Conservation (phyloP, 2,329 filamentous ascomycete species). For the Amauroascus verrucosus region DNA sequence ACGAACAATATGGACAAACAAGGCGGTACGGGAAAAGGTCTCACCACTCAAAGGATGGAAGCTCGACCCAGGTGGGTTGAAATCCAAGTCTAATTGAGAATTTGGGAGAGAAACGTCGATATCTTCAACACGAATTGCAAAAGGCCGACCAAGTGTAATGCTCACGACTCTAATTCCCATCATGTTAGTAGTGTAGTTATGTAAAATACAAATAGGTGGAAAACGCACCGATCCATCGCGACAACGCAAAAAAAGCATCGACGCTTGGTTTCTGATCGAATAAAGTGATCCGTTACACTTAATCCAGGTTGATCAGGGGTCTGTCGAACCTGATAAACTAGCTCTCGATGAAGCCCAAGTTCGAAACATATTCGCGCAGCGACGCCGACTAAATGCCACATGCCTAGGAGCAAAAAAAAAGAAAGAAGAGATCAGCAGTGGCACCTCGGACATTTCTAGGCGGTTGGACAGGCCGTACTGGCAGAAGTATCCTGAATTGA, state of each 20-base stretch:
- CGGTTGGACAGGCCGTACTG: conserved; percentile 18
- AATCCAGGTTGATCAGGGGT: conserved; percentile 6
- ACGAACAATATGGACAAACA: conserved; percentile 34
- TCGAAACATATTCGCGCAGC: conserved; percentile 36
- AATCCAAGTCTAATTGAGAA: conserved; percentile 17
- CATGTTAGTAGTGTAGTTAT: neutral
- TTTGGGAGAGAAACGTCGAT: conserved; percentile 32
- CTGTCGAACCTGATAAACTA: conserved; percentile 23
- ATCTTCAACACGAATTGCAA: conserved; percentile 36
- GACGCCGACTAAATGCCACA: conserved; percentile 40
- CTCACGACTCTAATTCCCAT: conserved; percentile 18
- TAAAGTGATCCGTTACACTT: conserved; percentile 8
- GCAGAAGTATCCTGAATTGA: conserved; percentile 32
- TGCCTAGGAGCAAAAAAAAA: conserved; percentile 12
- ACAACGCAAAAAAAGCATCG: conserved; percentile 39
- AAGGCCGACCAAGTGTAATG: conserved; percentile 32
- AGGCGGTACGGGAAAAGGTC: conserved; percentile 15
- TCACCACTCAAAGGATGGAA: conserved; percentile 13
- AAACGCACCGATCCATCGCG: conserved; percentile 30
- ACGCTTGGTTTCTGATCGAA: conserved; percentile 26
- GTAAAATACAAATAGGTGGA: neutral
- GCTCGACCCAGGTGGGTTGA: conserved; percentile 13
- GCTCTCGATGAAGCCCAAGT: conserved; percentile 34
- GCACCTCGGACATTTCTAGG: neutral
- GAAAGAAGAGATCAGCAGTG: neutral